These are phyloP conservation scores for Plectosphaerella plurivora DNA, from an alignment of 2,329 filamentous ascomycete species.

Conservation along the genomic window DNA sequence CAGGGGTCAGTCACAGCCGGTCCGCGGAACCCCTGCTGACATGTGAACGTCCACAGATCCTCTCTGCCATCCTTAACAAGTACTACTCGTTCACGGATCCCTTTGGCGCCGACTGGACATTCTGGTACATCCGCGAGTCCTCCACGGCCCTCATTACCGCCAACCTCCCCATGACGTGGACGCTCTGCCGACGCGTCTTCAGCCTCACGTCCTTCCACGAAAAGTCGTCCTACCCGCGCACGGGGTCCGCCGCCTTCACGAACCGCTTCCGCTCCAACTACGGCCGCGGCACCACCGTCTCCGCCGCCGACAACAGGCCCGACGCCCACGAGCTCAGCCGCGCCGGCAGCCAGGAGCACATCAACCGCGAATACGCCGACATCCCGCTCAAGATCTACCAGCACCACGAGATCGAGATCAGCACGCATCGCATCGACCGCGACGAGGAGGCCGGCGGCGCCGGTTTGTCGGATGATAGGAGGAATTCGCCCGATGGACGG, in stretches of 20 bases:
- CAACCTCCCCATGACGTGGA: constrained; percentile 39
- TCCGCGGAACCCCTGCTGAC: not conserved
- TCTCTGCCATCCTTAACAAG: constrained; percentile 38
- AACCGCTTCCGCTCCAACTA: constrained; percentile 17
- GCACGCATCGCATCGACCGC: not conserved
- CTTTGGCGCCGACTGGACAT: constrained; percentile 32
- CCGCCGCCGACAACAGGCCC: constrained; percentile 15
- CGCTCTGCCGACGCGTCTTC: constrained; percentile 32
- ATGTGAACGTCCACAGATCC: constrained; percentile 29
- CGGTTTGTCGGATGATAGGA: not conserved
- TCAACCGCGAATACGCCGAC: constrained; percentile 21
- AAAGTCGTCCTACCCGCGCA: constrained; percentile 20
- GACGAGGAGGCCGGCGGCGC: not conserved
- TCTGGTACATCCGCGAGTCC: constrained; percentile 41
- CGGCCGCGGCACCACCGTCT: constrained; percentile 15
- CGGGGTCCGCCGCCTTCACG: constrained; percentile 13
- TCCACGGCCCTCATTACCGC: constrained; percentile 39
- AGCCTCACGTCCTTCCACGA: constrained; percentile 26
- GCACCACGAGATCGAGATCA: constrained; percentile 26
- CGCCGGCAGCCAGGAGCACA: constrained; percentile 31
- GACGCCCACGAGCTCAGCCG: constrained; percentile 12
- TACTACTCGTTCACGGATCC: constrained; percentile 35
- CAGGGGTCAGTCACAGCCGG: no score
- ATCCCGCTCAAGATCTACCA: constrained; percentile 32
- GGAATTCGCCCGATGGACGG: not conserved